Percentiles rank a stretch among this genome's conserved stretches.
phyloP scores from a whole-genome alignment of 2,329 filamentous ascomycete species.

The Orbilia javanica region DNA sequence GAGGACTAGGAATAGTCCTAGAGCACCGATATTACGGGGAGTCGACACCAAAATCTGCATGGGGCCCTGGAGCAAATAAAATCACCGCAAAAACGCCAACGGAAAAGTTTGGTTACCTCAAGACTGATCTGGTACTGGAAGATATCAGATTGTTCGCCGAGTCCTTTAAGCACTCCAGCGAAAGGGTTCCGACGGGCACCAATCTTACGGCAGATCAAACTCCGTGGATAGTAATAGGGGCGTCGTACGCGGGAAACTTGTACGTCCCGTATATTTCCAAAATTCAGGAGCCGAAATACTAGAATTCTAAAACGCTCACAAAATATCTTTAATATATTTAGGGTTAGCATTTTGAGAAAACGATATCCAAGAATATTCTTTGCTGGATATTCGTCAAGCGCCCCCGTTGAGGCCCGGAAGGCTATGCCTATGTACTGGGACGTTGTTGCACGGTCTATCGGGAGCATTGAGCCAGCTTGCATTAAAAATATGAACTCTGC shows the following conservation, averaged over 20 bases:
- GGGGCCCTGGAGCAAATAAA: conserved; percentile 65
- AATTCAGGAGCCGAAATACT: background rate
- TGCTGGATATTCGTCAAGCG: conserved; percentile 66
- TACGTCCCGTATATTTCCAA: background rate
- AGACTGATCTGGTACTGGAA: conserved; percentile 66
- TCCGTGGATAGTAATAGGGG: conserved; percentile 68
- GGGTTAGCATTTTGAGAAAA: conserved; percentile 32
- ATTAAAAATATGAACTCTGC: conserved; percentile 66
- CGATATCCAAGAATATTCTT: conserved; percentile 65
- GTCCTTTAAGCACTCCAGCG: conserved; percentile 63
- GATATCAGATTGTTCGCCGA: conserved; percentile 67
- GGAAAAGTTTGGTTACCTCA: conserved; percentile 66
- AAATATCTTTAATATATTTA: background rate
- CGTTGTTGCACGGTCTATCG: conserved; percentile 68
- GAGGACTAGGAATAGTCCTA: conserved; percentile 61
- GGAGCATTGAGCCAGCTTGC: conserved; percentile 66
- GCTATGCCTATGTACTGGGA: conserved; percentile 70
- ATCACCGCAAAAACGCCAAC: conserved; percentile 65
- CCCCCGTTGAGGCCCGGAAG: conserved; percentile 67
- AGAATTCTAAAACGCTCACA: background rate
- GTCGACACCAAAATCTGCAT: conserved; percentile 16
- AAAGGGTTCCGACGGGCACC: conserved; percentile 62
- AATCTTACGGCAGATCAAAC: conserved; percentile 65
- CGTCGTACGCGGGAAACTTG: conserved; percentile 67
- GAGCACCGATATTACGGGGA: conserved; percentile 60